Conservation (phyloP, 192 early-diverging fungal genomes). For the Chytriomyces hyalinus region DNA sequence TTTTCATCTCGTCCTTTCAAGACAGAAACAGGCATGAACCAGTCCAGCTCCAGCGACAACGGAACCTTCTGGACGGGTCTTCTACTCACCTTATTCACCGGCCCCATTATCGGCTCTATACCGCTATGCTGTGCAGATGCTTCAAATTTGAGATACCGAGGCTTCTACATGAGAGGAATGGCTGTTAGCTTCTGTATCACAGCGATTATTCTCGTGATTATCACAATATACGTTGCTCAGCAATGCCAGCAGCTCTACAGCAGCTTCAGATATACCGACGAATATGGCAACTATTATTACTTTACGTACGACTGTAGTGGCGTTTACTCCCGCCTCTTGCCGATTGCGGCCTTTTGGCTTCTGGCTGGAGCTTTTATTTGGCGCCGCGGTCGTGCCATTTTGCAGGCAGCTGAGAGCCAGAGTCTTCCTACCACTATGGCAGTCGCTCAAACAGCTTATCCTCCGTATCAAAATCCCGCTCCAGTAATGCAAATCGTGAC, state of each 20-base stretch:
- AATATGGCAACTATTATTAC: background rate
- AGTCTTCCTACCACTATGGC: too few relatives aligned
- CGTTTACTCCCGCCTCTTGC: conserved; percentile 12
- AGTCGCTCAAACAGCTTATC: too few relatives aligned
- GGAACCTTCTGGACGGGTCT: conserved; percentile 1
- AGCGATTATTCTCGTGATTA: background rate
- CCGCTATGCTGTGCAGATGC: conserved; percentile 9
- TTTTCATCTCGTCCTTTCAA: too few relatives aligned
- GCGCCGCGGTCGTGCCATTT: background rate
- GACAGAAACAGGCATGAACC: too few relatives aligned
- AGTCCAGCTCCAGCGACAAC: too few relatives aligned
- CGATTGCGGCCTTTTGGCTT: background rate
- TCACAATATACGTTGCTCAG: conserved; percentile 4
- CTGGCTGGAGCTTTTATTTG: background rate
- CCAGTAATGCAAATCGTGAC: too few relatives aligned
- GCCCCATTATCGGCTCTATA: conserved; percentile 4
- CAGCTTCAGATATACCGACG: background rate
- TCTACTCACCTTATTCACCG: conserved; percentile 8
- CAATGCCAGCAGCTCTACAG: background rate
- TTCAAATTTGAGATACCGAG: background rate
- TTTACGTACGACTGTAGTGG: background rate
- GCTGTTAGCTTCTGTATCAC: background rate
- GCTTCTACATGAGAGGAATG: conserved; percentile 8
- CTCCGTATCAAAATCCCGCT: too few relatives aligned
- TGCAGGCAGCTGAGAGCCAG: too few relatives aligned